phyloP scores from a whole-genome alignment of 2,329 filamentous ascomycete genomes.

The Calonectria pauciramosa region DNA sequence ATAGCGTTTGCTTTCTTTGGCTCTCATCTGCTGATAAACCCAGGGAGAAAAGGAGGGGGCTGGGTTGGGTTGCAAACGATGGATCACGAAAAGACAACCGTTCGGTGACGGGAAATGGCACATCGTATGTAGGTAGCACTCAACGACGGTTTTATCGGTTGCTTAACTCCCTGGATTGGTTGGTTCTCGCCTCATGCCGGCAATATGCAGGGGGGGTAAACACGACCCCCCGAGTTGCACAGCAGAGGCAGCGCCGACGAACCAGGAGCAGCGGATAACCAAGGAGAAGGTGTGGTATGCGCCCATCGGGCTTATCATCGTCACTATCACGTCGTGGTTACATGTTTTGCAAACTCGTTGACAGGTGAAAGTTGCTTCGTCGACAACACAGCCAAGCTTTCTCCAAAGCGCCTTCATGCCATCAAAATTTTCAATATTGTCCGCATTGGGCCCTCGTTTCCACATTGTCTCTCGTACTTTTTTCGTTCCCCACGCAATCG shows the following conservation, averaged over 20 bases:
- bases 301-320: not conserved
- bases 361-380: not conserved
- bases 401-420: not conserved
- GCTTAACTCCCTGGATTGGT: slow-evolving; percentile 2
- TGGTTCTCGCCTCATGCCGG: slow-evolving; percentile 14
- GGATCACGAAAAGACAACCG: not conserved
- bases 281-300: not conserved
- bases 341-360: not conserved
- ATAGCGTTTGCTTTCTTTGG: not conserved
- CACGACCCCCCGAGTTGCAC: not conserved
- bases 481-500: not conserved
- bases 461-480: not conserved
- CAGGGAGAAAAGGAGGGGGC: not conserved
- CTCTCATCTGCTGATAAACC: not conserved
- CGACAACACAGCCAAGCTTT: not conserved
- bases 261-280: not conserved
- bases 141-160: not conserved
- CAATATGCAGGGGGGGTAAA: slow-evolving; percentile 6
- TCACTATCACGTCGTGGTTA: slow-evolving; percentile 7
- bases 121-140: not conserved
- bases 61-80: not conserved
- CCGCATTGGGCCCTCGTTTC: not conserved
- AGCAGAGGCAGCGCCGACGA: not conserved
- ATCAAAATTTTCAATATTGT: not conserved
- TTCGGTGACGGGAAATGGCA: not conserved